These are phyloP conservation scores for Candida quercuum DNA, from an alignment of 805 yeast species.

Conservation along the genomic window DNA sequence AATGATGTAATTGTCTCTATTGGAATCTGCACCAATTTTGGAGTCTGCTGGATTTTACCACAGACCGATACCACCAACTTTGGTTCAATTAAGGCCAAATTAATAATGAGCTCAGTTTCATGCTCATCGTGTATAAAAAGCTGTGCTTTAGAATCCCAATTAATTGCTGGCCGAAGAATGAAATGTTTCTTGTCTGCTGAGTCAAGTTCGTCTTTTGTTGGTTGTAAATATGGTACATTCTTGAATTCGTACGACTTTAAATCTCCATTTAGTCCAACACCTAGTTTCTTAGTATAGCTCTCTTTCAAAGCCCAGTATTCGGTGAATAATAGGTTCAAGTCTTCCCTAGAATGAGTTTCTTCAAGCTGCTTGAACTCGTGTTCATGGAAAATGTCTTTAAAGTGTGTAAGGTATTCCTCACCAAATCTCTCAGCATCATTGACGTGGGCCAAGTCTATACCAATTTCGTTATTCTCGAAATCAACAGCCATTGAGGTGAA, in stretches of 20 bases:
- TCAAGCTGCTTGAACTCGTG: conserved; percentile 31
- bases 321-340: conserved; percentile 35
- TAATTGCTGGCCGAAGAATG: not conserved
- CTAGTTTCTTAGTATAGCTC: conserved; percentile 62
- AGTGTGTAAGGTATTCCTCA: conserved; percentile 30
- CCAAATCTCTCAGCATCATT: conserved; percentile 21
- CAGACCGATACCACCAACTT: conserved; percentile 8
- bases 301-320: conserved; percentile 80
- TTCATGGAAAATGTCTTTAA: conserved; percentile 36
- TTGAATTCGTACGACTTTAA: conserved; percentile 26
- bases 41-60: conserved; percentile 1
- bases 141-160: conserved; percentile 5
- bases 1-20: conserved; percentile 1
- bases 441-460: conserved; percentile 43
- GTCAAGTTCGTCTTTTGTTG: not conserved
- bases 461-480: conserved; percentile 26
- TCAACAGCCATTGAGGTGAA: conserved; percentile 40
- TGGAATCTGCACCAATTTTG: conserved; percentile 5
- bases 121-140: conserved; percentile 5
- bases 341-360: conserved; percentile 4
- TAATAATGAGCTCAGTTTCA: conserved; percentile 9
- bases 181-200: not conserved
- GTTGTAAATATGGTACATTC: conserved; percentile 3
- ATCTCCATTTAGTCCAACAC: conserved; percentile 48
- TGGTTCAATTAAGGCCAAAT: conserved; percentile 20